Evolutionary conservation across 1,284 basidiomycete species (phyloP), one percentile per base, ranked within the genome.

Genomic region (Tilletia caries): DNA sequence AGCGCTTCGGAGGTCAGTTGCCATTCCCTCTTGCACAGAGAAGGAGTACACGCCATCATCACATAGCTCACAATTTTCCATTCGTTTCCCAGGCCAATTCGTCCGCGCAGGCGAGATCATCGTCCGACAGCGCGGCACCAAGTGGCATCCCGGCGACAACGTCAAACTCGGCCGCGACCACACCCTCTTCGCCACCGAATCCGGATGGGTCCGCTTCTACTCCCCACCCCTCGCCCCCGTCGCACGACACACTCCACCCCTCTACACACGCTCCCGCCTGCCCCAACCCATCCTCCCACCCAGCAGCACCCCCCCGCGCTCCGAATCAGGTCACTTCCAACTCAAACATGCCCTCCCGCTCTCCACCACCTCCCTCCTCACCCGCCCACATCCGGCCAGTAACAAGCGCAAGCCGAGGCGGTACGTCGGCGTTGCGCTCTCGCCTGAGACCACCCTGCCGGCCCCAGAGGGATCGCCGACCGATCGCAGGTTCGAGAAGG

Each of bases 151-250:
- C 0, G 82, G 82, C 13, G 75, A 79, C 48, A 79, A 83, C 48
- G 79, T 78, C 20, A 68, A 66, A 23, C 81, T 82, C 64, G 82
- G 82, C 69, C 74, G 73, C 65, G 82, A 83, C 54, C 82, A 83
- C 73, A 82, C 82, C 62, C 74, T 82, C 67, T 82, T 77, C 69
- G 81, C 82, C 15, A 77, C 74, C 5, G 73, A 73, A 25, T 75
- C 80, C 0, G 82, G 82, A 46, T 81, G 74, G 52, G 81, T 83
- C n/a, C 75, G 76, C 48, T 83, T 79, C 73, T 83, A 76, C 77
- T 76, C 78, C 44, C 73, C 75, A 37, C 27, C 54, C 5, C 4
- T 54, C 64, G 33, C 48, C 70, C 1, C 37, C 73, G 10, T 65
- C 71, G 8, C 69, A 67, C 15, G 62, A 73, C 1, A 70, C 73